Percentiles rank a stretch among this genome's conserved stretches.
Conservation (phyloP, 2,329 filamentous ascomycete genomes). For the Alternaria arbusti region DNA sequence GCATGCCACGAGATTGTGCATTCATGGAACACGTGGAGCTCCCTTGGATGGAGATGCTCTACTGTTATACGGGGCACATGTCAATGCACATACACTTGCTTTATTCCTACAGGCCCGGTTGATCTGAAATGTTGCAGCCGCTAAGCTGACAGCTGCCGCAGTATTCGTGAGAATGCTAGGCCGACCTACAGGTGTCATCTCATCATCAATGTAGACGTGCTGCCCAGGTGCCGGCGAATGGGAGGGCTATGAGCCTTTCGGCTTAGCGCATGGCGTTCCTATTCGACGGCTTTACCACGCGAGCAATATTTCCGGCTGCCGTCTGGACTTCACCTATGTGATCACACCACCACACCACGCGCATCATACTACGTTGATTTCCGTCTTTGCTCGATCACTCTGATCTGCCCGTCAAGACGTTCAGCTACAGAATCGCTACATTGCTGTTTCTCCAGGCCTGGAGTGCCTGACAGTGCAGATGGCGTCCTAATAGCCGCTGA, state of each 20-base stretch:
- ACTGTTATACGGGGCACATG: neutral
- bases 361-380: neutral
- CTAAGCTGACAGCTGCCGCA: neutral
- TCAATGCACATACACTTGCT: neutral
- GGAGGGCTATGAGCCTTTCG: neutral
- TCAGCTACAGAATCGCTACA: neutral
- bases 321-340: neutral
- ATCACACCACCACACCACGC: neutral
- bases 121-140: neutral
- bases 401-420: neutral
- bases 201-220: neutral
- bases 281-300: neutral
- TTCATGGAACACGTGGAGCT: neutral
- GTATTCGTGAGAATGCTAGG: neutral
- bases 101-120: neutral
- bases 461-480: neutral
- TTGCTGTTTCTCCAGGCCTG: neutral
- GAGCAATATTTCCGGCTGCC: neutral
- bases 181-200: neutral
- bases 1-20: neutral
- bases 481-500: slow-evolving; percentile 22
- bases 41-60: neutral
- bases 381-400: neutral
- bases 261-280: neutral
- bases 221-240: neutral